Evolutionary conservation across 2,329 filamentous ascomycete species (phyloP), one percentile per base, ranked within the genome.

Genomic region (Aschersonia sp.): DNA sequence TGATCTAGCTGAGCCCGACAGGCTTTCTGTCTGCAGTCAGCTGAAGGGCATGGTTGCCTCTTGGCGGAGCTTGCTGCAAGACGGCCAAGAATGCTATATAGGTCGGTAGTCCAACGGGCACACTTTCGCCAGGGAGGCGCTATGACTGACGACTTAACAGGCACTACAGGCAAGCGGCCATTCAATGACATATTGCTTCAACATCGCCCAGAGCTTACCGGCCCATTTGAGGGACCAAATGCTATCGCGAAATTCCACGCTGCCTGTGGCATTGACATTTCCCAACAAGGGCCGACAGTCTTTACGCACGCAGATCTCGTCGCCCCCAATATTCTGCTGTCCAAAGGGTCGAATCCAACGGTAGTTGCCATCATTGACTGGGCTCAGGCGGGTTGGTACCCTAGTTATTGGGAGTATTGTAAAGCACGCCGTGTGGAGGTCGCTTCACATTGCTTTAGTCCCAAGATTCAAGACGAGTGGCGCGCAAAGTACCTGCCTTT

Each of bases 381-480:
- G 56, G 54, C 52, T 29, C 56, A 59, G 44, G 52, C 60, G 10
- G 61, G 60, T 2, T 63, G 59, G 58, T 63, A 61, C 52, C 60
- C 61, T 5, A 53, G 51, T 29, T 62, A 63, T 46, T 63, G 60
- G 60, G 61, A 63, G 50, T 59, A 55, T 47, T 59, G 53, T 37
- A 63, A 62, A 52, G 52, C 53, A 30, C 55, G 55, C 31, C 51
- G 55, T 2, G 54, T 62, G 30, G 52, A 53, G 8, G 1, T 55
- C 10, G 10, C 54, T 46, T 47, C 54, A 29, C 47, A 56, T 39
- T 33, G 45, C 33, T 59, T 62, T 29, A 49, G 49, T 35, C 31
- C 47, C 30, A 51, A 46, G 12, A 33, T 56, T n/a, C 49, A 58
- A 37, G 57, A 61, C 44, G 60, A 65, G 52, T 65, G 61, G 59